Conservation (phyloP, 345 rosid species). For the Noccaea bulbosa region DNA sequence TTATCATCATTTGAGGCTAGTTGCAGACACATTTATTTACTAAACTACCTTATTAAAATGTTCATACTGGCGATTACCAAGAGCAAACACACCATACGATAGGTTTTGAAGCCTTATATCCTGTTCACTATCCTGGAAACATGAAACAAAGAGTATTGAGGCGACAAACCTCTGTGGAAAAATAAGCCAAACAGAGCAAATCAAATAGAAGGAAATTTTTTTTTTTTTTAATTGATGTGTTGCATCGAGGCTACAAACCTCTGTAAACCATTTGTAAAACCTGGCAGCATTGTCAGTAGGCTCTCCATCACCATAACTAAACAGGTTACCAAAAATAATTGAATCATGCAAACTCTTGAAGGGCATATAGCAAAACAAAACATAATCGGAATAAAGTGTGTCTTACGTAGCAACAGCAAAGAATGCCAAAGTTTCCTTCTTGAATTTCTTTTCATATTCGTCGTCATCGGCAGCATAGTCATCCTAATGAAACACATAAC, state of each 20-base stretch:
- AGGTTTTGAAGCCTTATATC: slow-evolving; percentile 68
- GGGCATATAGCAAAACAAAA: slow-evolving; percentile 9
- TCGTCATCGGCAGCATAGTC: slow-evolving; percentile 82
- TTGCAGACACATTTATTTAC: slow-evolving; percentile 9
- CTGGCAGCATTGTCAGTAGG: slow-evolving; percentile 98
- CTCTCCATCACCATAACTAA: slow-evolving; percentile 98
- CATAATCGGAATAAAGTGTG: not conserved
- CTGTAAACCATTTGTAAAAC: slow-evolving; percentile 92
- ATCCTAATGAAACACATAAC: slow-evolving; percentile 30
- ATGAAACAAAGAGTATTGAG: slow-evolving; percentile 7
- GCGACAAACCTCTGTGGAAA: not conserved
- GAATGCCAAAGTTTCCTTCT: slow-evolving; percentile 65
- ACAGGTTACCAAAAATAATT: slow-evolving; percentile 21
- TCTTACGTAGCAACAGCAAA: slow-evolving; percentile 80
- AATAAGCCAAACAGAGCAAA: not conserved
- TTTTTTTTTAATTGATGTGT: not conserved
- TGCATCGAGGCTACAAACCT: slow-evolving; percentile 52
- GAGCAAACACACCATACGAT: slow-evolving; percentile 74
- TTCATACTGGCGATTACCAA: slow-evolving; percentile 95
- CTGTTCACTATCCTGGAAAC: slow-evolving; percentile 61
- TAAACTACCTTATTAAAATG: slow-evolving; percentile 86
- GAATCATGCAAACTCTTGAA: slow-evolving; percentile 19
- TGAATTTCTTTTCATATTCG: slow-evolving; percentile 66
- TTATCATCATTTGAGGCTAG: slow-evolving; percentile 22
- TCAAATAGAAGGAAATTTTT: not conserved